Base-by-base conservation (phyloP, 2,329 filamentous ascomycete genomes). In the Penicillium crustosum region DNA sequence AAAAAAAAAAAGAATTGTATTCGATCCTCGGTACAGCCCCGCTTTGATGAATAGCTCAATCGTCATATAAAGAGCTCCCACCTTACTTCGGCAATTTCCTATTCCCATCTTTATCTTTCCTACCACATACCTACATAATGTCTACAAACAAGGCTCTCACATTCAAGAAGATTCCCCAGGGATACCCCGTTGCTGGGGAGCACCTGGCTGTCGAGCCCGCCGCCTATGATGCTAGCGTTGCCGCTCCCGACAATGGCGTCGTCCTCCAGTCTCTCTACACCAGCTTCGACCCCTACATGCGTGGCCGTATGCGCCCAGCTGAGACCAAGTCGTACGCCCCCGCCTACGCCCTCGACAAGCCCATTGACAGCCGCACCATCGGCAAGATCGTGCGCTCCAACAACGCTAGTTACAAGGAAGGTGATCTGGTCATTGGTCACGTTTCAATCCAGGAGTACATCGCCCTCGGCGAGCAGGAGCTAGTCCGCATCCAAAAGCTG, bases 281-380 rank as follows among this genome's bases (percentile, higher is more conserved):
- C 63, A 93, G 89, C 41, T 89, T 89, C 77, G 91, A 96, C 75
- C 91, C 91, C 2, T 96, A 95, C 79, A 86, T 90, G 80, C 89
- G 92, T 57, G 89, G 89, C 60, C 84, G 85, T 65, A 93, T 96
- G 89, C 87, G 90, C 48, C 75, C 81, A 48, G 70, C 89, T 7
- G 73, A 79, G 36, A 68, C 77, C 70, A 85, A 89, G 77, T 91
- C 89, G 10, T 94, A 92, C 79, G 73, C 80, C 23, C 79, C 87
- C 1, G 75, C 88, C 2, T 91, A 86, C 69, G 71, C 80, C 17
- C 73, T 90, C 47, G 81, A 82, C 71, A 75, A 83, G 66, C 84
- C 90, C 61, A 83, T 96, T 61, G 77, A 76, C 64, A 93, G 87
- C 75, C 74, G 75, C 64, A 81, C 79, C 52, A 80, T 95, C 64